Base-by-base conservation (phyloP, 2,329 filamentous ascomycete species). In the Magnaporthiopsis rhizophila region DNA sequence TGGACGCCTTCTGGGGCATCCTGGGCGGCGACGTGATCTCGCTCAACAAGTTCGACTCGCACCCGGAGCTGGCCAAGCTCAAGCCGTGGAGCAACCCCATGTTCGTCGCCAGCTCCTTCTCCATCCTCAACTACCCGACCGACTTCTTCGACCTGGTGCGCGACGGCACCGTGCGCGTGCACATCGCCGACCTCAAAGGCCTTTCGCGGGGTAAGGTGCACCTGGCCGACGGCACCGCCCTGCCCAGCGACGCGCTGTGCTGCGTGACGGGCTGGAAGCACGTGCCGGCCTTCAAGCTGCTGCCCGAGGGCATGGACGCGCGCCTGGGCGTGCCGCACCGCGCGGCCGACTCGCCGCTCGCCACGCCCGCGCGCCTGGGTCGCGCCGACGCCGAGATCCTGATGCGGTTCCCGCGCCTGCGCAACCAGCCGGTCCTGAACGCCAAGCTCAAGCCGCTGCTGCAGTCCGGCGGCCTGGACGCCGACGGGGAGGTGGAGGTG, bases 261-360 rank as follows among this genome's bases (percentile, higher is more conserved):
- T 85, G 80, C 68, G 80, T 79, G 24, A 88, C 84, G 0, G 86
- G 86, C 2, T 88, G 86, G 86, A 80, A 82, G 68, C 77, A 81
- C 58, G 72, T 76, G 2, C 79, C 82, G 0, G 77, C 81, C 0
- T 72, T 88, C 62, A 79, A 78, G 59, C 86, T 87, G 69, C 69
- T 82, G 12, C 79, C 80, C 0, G 73, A 76, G 36, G 79, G 78
- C 24, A 77, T 82, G 61, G 77, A 80, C 36, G 70, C 68, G 12
- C 76, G 81, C 32, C 72, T 84, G 3, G 84, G 83, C 13, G 70
- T 86, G 21, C 82, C 83, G 2, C 79, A 80, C 67, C 56, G 65
- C 4, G 50, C 53, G 12, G 53, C 50, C 18, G 6, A 18, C 6
- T 24, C 62, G 59, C 7, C 69, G 68, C 70, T 79, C 15, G 74